These are phyloP conservation scores for Blumeria hordei DNA, from an alignment of 2,329 filamentous ascomycete species.

Conservation along the genomic window DNA sequence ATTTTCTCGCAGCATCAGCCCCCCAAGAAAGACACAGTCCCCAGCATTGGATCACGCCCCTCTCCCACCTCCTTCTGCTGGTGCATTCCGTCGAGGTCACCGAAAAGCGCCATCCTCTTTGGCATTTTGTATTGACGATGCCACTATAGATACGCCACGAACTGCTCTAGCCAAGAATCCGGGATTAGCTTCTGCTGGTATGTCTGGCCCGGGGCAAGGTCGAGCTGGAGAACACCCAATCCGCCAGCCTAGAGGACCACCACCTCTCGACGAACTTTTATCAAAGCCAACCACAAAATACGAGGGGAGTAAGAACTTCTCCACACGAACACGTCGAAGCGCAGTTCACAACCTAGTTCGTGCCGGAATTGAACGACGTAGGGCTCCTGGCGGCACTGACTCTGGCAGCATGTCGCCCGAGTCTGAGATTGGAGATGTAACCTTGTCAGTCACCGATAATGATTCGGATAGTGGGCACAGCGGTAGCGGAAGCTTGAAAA, in stretches of 20 bases:
- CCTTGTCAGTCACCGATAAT: constrained; percentile 46
- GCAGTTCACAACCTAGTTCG: constrained; percentile 81
- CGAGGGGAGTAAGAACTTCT: constrained; percentile 96
- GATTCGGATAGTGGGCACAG: constrained; percentile 45
- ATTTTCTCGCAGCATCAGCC: constrained; percentile 36
- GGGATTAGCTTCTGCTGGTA: constrained; percentile 55
- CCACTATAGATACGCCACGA: constrained; percentile 20
- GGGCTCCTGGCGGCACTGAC: constrained; percentile 37
- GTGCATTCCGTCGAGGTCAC: constrained; percentile 80
- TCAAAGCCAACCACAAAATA: constrained; percentile 77
- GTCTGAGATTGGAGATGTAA: constrained; percentile 49
- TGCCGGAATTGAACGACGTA: constrained; percentile 66
- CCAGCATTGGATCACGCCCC: constrained; percentile 46
- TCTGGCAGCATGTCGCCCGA: constrained; percentile 74
- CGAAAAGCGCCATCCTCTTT: constrained; percentile 55
- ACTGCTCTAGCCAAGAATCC: constrained; percentile 49
- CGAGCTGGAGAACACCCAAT: constrained; percentile 86
- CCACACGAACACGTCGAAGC: constrained; percentile 70
- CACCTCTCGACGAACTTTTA: constrained; percentile 72
- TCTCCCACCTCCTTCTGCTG: constrained; percentile 67
- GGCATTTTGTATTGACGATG: constrained; percentile 18
- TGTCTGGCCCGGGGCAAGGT: constrained; percentile 71
- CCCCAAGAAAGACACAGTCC: constrained; percentile 41
- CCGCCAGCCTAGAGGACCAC: constrained; percentile 80
- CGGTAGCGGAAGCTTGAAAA: constrained; percentile 57